Percentiles rank a stretch among this genome's conserved stretches.
These are phyloP conservation scores for Brachypodium distachyon DNA, from an alignment of 202 grass and related monocot genomes.

Conservation along the genomic window DNA sequence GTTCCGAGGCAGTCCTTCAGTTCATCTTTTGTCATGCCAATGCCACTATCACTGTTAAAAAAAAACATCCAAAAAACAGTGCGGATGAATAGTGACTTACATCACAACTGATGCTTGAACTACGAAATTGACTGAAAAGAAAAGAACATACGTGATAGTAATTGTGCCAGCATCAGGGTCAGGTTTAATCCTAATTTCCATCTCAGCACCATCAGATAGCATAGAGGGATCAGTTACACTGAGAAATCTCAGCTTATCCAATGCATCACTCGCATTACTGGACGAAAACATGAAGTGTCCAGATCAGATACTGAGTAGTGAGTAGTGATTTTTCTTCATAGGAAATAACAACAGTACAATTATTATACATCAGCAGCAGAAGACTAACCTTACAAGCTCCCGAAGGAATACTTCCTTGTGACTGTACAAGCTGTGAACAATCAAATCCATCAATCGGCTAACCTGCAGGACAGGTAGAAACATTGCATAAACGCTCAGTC, in stretches of 20 bases:
- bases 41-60: constrained; percentile 82
- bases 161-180: constrained; percentile 76
- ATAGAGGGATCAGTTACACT: constrained; percentile 62
- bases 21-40: constrained; percentile 94
- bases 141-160: constrained; percentile 54
- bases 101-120: not conserved
- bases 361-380: not conserved
- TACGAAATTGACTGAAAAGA: not conserved
- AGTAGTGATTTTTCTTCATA: not conserved
- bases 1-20: constrained; percentile 90
- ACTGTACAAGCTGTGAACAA: constrained; percentile 88
- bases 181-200: constrained; percentile 74
- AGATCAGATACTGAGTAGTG: not conserved
- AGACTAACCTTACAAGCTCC: constrained; percentile 71
- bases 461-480: constrained; percentile 44
- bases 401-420: constrained; percentile 92
- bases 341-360: not conserved
- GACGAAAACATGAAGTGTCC: not conserved
- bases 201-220: constrained; percentile 44
- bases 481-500: not conserved
- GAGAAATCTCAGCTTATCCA: constrained; percentile 89
- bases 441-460: constrained; percentile 78
- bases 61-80: constrained; percentile 15
- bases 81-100: not conserved
- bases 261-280: constrained; percentile 89